These are phyloP conservation scores for Aspergillus nidulans DNA, from an alignment of 495 filamentous ascomycete genomes.

Conservation along the genomic window DNA sequence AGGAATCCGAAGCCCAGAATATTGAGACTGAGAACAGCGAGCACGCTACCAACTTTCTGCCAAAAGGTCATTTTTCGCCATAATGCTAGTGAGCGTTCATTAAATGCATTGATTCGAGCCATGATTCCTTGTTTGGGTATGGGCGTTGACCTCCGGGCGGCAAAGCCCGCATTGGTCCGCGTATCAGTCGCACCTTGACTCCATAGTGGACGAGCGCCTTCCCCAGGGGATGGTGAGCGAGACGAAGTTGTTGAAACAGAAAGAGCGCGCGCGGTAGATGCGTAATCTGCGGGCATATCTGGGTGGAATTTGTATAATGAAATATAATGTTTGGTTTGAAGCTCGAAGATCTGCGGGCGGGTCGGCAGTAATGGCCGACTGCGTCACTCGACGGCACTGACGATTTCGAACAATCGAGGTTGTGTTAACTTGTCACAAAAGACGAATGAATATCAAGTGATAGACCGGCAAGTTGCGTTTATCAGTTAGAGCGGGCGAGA, in stretches of 20 bases:
- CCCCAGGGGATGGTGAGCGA: conserved; percentile 28
- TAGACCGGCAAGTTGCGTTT: neutral
- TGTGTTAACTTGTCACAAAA: neutral
- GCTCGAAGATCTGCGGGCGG: conserved; percentile 11
- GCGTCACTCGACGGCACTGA: neutral
- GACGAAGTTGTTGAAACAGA: conserved; percentile 54
- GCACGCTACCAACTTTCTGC: conserved; percentile 56
- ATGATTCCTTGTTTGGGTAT: conserved; percentile 42
- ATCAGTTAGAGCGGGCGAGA: conserved; percentile 8
- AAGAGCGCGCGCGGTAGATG: conserved; percentile 61
- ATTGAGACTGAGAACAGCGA: conserved; percentile 44
- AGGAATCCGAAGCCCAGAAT: conserved; percentile 62
- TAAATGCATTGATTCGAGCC: conserved; percentile 29
- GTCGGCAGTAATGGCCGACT: conserved; percentile 8
- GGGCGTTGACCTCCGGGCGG: conserved; percentile 22
- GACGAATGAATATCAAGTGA: neutral
- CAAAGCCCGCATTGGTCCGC: conserved; percentile 29
- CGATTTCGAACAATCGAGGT: neutral
- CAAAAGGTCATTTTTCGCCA: conserved; percentile 53
- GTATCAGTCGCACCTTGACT: conserved; percentile 27
- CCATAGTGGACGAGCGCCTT: conserved; percentile 43
- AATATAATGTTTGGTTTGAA: conserved; percentile 1
- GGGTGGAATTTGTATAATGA: conserved; percentile 6
- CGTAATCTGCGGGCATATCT: conserved; percentile 59
- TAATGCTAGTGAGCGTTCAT: conserved; percentile 26